A percentile compares a stretch with the other conserved stretches of the same genome.
These are phyloP conservation scores for Phaeosphaeriaceae sp. DNA, from an alignment of 2,329 filamentous ascomycete species.

Conservation along the genomic window DNA sequence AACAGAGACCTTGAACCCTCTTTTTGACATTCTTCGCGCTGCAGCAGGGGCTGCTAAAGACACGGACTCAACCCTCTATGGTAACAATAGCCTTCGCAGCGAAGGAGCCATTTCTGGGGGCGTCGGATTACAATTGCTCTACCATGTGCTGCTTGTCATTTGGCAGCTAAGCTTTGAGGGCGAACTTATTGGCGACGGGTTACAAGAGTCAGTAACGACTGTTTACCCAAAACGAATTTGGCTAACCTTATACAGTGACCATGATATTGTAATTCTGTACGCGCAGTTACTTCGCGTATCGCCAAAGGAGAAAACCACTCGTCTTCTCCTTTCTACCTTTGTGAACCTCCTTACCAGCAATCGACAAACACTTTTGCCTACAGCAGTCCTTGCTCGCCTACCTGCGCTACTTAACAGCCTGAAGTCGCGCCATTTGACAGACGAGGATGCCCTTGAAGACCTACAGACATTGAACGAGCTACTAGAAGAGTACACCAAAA, in stretches of 20 bases:
- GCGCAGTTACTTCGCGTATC: slow-evolving; percentile 91
- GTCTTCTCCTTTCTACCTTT: slow-evolving; percentile 86
- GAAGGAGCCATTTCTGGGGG: slow-evolving; percentile 72
- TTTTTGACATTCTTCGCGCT: slow-evolving; percentile 78
- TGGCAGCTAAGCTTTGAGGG: slow-evolving; percentile 97
- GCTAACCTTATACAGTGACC: slow-evolving; percentile 67
- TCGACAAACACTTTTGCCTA: slow-evolving; percentile 74
- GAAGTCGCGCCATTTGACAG: slow-evolving; percentile 57
- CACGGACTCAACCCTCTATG: slow-evolving; percentile 65
- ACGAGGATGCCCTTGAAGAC: slow-evolving; percentile 61
- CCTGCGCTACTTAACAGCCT: slow-evolving; percentile 67
- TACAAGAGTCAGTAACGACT: slow-evolving; percentile 73
- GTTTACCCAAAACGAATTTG: neutral
- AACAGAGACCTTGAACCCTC: slow-evolving; percentile 79
- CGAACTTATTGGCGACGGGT: slow-evolving; percentile 71
- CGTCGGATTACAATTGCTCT: slow-evolving; percentile 89
- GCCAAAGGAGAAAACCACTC: slow-evolving; percentile 97
- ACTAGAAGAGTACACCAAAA: slow-evolving; percentile 82
- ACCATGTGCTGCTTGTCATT: slow-evolving; percentile 89
- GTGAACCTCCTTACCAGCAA: slow-evolving; percentile 82
- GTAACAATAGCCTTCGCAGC: slow-evolving; percentile 63
- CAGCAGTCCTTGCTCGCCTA: slow-evolving; percentile 84
- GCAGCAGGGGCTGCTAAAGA: slow-evolving; percentile 78
- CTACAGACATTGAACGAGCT: slow-evolving; percentile 60
- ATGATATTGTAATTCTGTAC: slow-evolving; percentile 90